Percentiles rank a stretch among this genome's conserved stretches.
These are phyloP conservation scores for Monosporozyma unispora DNA, from an alignment of 805 yeast genomes.

Conservation along the genomic window DNA sequence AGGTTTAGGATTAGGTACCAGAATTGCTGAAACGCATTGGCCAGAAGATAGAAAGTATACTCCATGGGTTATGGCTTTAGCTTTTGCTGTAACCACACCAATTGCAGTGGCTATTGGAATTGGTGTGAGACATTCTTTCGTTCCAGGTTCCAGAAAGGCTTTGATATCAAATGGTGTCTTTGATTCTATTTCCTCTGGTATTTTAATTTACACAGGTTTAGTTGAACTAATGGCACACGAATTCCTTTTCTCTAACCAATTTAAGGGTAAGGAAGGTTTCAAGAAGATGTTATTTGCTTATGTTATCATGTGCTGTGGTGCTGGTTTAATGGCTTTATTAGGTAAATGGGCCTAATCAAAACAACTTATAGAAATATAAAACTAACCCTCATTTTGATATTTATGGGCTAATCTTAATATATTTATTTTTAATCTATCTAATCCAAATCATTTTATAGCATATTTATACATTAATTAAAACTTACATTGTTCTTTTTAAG, in stretches of 20 bases:
- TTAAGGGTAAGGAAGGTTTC: constrained; percentile 50
- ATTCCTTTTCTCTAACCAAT: constrained; percentile 52
- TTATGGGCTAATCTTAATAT: neutral
- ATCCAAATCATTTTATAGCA: too few species aligned
- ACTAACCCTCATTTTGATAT: too few species aligned
- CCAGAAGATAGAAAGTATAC: constrained; percentile 35
- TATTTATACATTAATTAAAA: neutral
- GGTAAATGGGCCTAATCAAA: constrained; percentile 60
- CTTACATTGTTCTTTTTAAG: neutral
- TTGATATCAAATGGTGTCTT: constrained; percentile 53
- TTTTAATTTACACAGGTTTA: constrained; percentile 60
- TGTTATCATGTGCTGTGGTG: constrained; percentile 49
- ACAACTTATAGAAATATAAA: neutral
- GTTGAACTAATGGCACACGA: constrained; percentile 73
- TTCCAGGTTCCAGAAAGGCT: constrained; percentile 45
- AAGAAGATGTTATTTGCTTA: constrained; percentile 37
- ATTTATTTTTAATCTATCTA: too few species aligned
- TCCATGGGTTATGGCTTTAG: constrained; percentile 39
- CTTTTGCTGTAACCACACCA: constrained; percentile 56
- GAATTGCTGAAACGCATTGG: constrained; percentile 53
- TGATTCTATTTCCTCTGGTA: constrained; percentile 65
- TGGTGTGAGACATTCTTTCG: constrained; percentile 54
- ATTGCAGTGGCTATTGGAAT: constrained; percentile 65
- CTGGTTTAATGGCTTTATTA: constrained; percentile 69
- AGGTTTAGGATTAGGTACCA: constrained; percentile 70